These are phyloP conservation scores for Phytophthora tubulina DNA, from an alignment of 352 stramenopile species.

Conservation along the genomic window DNA sequence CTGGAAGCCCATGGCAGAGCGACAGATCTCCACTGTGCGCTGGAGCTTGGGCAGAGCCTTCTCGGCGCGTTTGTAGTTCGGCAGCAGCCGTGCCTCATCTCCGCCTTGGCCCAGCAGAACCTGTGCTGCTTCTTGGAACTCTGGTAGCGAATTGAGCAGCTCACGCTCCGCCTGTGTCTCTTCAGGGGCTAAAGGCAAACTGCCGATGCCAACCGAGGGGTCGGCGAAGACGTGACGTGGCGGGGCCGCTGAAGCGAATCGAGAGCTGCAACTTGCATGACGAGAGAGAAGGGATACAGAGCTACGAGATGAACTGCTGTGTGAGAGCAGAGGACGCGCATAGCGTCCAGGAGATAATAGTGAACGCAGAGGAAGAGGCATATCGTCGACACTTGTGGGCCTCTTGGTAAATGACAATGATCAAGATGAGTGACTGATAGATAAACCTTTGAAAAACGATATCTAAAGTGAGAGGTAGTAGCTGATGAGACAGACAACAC, in stretches of 20 bases:
- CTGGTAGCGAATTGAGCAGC: slow-evolving; percentile 65
- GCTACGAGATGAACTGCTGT: slow-evolving; percentile 5
- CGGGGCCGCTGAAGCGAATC: slow-evolving; percentile 39
- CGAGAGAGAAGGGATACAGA: slow-evolving; percentile 20
- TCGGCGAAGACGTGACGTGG: slow-evolving; percentile 62
- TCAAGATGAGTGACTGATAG: not conserved
- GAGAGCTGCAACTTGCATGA: slow-evolving; percentile 17
- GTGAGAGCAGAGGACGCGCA: slow-evolving; percentile 11
- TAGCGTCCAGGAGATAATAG: slow-evolving; percentile 26
- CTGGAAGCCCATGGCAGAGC: slow-evolving; percentile 78
- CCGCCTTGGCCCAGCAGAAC: slow-evolving; percentile 59
- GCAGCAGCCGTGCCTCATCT: slow-evolving; percentile 41
- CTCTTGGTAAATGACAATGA: slow-evolving; percentile 22
- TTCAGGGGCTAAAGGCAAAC: slow-evolving; percentile 66
- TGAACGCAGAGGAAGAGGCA: slow-evolving; percentile 31
- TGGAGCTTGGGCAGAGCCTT: slow-evolving; percentile 64
- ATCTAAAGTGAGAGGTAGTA: slow-evolving; percentile 19
- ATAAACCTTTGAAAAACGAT: slow-evolving; percentile 17
- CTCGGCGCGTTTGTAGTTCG: slow-evolving; percentile 62
- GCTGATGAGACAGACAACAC: slow-evolving; percentile 27
- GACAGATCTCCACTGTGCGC: slow-evolving; percentile 79
- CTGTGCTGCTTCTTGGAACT: slow-evolving; percentile 75
- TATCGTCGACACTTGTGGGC: slow-evolving; percentile 12
- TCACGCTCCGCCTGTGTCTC: slow-evolving; percentile 76
- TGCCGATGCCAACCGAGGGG: slow-evolving; percentile 71